phyloP scores from a whole-genome alignment of 2,329 filamentous ascomycete genomes.

The Graphium sp. region DNA sequence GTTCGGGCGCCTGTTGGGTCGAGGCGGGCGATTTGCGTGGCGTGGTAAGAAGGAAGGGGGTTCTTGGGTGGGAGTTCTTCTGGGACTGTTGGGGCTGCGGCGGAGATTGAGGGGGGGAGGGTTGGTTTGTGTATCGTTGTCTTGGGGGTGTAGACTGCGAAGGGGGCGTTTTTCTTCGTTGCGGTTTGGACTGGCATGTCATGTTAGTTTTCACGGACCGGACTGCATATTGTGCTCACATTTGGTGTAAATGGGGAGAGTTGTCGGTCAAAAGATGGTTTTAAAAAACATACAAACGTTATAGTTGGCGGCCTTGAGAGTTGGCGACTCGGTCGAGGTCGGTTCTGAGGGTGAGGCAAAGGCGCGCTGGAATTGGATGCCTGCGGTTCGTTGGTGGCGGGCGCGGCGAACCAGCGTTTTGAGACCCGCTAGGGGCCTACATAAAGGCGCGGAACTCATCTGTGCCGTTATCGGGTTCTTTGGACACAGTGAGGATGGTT shows the following conservation, averaged over 20 bases:
- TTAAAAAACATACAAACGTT: slow-evolving; percentile 12
- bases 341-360: slow-evolving; percentile 16
- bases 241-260: background rate
- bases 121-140: slow-evolving; percentile 4
- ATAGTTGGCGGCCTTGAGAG: slow-evolving; percentile 14
- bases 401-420: slow-evolving; percentile 45
- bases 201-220: too few species aligned
- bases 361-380: slow-evolving; percentile 5
- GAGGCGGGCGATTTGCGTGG: slow-evolving; percentile 53
- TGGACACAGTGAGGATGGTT: slow-evolving; percentile 12
- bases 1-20: slow-evolving; percentile 75
- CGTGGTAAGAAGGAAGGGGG: slow-evolving; percentile 50
- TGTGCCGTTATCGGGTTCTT: slow-evolving; percentile 28
- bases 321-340: slow-evolving; percentile 10
- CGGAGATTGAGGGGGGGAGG: slow-evolving; percentile 3
- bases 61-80: slow-evolving; percentile 20
- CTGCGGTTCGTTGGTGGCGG: slow-evolving; percentile 24
- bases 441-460: too few species aligned
- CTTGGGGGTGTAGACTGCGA: too few species aligned
- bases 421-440: slow-evolving; percentile 56
- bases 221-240: too few species aligned
- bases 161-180: too few species aligned
- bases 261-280: background rate
- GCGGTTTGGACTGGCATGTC: too few species aligned
- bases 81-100: slow-evolving; percentile 16